Evolutionary conservation across 2,329 filamentous ascomycete species (phyloP).

Genomic region (Coniochaeta prunicola): DNA sequence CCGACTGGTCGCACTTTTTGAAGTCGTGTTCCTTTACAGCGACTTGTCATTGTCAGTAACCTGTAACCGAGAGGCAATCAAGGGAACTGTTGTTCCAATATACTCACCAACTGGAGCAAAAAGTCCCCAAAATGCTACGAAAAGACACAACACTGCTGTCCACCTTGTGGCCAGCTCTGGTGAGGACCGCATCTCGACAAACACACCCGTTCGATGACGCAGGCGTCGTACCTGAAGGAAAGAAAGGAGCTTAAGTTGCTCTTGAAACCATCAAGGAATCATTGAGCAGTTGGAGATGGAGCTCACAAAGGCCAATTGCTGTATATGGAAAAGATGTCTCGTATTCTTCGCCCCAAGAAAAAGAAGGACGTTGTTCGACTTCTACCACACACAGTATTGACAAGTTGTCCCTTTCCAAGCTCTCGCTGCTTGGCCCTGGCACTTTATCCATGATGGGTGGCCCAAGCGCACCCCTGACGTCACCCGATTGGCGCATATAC

Average conservation of each 20-base stretch:
- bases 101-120: conserved; percentile 55
- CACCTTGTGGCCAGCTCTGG: conserved; percentile 51
- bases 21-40: conserved; percentile 94
- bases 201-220: not conserved
- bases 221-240: conserved; percentile 4
- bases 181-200: conserved; percentile 39
- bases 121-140: conserved; percentile 52
- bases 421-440: not conserved
- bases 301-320: not conserved
- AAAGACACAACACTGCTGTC: conserved; percentile 55
- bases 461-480: not conserved
- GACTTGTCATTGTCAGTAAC: conserved; percentile 36
- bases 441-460: not conserved
- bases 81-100: not conserved
- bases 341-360: not conserved
- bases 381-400: too few relatives aligned
- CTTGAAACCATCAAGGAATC: conserved; percentile 4
- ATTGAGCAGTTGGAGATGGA: not conserved
- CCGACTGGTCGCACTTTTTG: conserved; percentile 92
- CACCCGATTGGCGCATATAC: not conserved
- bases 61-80: not conserved
- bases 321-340: not conserved
- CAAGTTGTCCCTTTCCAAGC: conserved; percentile 1
- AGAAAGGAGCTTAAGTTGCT: not conserved
- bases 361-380: not conserved